These are phyloP conservation scores for Moelleriella libera DNA, from an alignment of 2,329 filamentous ascomycete genomes.

Conservation along the genomic window DNA sequence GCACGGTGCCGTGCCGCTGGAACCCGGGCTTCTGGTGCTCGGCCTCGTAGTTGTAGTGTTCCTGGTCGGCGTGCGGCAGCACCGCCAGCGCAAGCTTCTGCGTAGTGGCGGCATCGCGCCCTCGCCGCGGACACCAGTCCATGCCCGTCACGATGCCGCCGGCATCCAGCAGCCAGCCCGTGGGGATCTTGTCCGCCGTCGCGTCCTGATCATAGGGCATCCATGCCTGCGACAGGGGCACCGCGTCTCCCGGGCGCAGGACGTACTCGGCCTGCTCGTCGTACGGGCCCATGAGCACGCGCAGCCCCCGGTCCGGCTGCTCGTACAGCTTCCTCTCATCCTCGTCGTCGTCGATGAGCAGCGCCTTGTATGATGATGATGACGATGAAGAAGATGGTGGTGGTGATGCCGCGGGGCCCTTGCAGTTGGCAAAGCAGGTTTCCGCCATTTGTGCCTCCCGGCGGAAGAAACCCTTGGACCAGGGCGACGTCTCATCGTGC, in stretches of 20 bases:
- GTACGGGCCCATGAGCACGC: slow-evolving; percentile 18
- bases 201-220: slow-evolving; percentile 14
- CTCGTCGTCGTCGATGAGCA: background rate
- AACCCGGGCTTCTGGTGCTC: slow-evolving; percentile 22
- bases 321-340: slow-evolving; percentile 16
- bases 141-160: slow-evolving; percentile 38
- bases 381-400: background rate
- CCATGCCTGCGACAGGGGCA: slow-evolving; percentile 13
- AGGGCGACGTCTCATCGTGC: slow-evolving; percentile 12
- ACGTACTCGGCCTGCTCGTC: slow-evolving; percentile 14
- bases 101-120: slow-evolving; percentile 9
- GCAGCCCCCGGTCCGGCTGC: slow-evolving; percentile 13
- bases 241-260: slow-evolving; percentile 13
- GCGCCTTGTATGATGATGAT: background rate
- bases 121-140: slow-evolving; percentile 33
- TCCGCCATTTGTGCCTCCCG: too few species aligned
- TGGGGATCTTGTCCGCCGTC: slow-evolving; percentile 11
- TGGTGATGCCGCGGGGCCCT: background rate
- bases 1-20: slow-evolving; percentile 30
- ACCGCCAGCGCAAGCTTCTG: slow-evolving; percentile 39
- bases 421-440: too few species aligned
- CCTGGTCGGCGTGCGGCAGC: slow-evolving; percentile 35
- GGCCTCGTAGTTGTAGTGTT: slow-evolving; percentile 22
- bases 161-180: slow-evolving; percentile 39
- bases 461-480: slow-evolving; percentile 13